Conservation (phyloP, 441 rosid species). For the Corymbia citriodora region DNA sequence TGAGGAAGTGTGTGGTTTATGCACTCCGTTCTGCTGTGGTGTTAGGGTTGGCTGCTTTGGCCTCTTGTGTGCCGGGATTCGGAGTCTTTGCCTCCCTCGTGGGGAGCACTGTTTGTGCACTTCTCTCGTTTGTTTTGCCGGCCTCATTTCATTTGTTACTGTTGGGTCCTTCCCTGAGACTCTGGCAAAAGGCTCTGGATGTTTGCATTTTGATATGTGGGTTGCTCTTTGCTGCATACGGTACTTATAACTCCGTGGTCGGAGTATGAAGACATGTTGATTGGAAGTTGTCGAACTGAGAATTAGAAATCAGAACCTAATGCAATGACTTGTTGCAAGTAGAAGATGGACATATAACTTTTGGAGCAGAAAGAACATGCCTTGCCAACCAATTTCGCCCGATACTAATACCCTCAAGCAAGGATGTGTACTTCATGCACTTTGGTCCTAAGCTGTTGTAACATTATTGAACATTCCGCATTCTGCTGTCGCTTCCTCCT, state of each 20-base stretch:
- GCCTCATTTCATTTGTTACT: constrained; percentile 64
- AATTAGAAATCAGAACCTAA: background rate
- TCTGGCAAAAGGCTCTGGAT: constrained; percentile 62
- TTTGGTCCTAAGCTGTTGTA: background rate
- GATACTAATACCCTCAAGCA: background rate
- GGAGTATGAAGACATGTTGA: constrained; percentile 23
- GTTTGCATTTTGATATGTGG: constrained; percentile 51
- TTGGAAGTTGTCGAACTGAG: background rate
- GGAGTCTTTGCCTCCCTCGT: constrained; percentile 65
- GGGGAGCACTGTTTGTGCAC: constrained; percentile 76
- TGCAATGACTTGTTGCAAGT: background rate
- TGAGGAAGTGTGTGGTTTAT: constrained; percentile 26
- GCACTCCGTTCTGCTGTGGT: constrained; percentile 46
- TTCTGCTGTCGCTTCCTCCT: background rate
- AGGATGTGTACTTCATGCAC: background rate
- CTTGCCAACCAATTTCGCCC: background rate
- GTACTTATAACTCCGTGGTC: constrained; percentile 47
- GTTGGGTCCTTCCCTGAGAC: constrained; percentile 50
- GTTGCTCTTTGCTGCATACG: constrained; percentile 61
- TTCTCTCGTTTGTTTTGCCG: constrained; percentile 85
- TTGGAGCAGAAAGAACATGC: background rate
- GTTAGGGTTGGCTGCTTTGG: constrained; percentile 46
- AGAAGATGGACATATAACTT: background rate
- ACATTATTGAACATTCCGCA: background rate
- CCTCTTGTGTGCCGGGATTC: constrained; percentile 67